These are phyloP conservation scores for Fagopyrum esculentum DNA, from an alignment of 148 eudicot genomes.

Conservation along the genomic window DNA sequence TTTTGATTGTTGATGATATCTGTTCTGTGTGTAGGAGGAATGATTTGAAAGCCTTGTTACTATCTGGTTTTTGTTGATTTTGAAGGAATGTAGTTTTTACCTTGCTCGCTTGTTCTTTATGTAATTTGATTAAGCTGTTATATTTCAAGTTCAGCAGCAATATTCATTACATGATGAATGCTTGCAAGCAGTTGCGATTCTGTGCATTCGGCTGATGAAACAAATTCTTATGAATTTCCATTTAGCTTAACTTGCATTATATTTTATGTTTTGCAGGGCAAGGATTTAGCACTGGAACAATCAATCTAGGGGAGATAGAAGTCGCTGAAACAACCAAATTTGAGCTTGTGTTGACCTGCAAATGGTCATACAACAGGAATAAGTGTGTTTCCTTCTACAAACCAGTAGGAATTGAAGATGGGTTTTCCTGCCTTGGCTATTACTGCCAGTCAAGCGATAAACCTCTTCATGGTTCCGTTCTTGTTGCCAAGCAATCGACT, in stretches of 20 bases:
- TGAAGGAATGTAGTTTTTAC: not conserved
- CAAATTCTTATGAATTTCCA: not conserved
- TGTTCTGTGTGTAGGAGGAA: not conserved
- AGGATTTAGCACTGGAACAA: constrained; percentile 63
- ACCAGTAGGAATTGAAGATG: constrained; percentile 61
- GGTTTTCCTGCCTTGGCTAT: constrained; percentile 66
- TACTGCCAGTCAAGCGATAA: constrained; percentile 55
- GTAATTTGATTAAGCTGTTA: not conserved
- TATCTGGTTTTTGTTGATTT: not conserved
- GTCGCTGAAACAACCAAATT: constrained; percentile 52
- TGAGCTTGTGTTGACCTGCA: constrained; percentile 62
- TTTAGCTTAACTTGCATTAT: not conserved
- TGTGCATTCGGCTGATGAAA: not conserved
- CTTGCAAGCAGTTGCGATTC: not conserved
- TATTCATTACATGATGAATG: not conserved
- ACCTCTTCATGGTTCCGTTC: constrained; percentile 53
- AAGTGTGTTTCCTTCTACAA: constrained; percentile 52
- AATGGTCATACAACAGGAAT: constrained; percentile 34
- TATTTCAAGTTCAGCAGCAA: not conserved
- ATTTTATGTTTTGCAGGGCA: constrained; percentile 39
- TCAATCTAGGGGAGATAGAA: constrained; percentile 73
- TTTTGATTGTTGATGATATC: not conserved
- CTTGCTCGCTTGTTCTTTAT: not conserved
- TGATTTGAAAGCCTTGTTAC: not conserved
- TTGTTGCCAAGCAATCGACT: constrained; percentile 52